Conservation (phyloP, 176 grass and related monocot species). For the Cocos nucifera region DNA sequence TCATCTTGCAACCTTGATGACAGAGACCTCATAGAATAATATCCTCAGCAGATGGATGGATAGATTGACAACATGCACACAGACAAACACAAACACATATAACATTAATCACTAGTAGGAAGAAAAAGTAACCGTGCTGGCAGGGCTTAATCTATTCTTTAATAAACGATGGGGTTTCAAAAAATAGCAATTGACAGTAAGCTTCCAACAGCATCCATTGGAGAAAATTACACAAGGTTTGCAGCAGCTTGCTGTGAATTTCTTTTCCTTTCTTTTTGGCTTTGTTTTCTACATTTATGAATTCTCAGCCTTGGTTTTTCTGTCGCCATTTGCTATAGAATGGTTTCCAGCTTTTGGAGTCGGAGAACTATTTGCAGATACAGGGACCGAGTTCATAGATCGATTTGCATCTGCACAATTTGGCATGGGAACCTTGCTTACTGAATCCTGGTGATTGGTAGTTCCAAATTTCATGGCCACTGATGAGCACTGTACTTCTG, state of each 20-base stretch:
- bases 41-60: too few species aligned
- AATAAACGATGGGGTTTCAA: too few species aligned
- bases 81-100: too few species aligned
- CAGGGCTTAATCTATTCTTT: too few species aligned
- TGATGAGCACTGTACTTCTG: slow-evolving; percentile 50
- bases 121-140: too few species aligned
- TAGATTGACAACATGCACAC: too few species aligned
- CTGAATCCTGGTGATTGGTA: slow-evolving; percentile 34
- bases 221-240: slow-evolving; percentile 14
- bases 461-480: slow-evolving; percentile 42
- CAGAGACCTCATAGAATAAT: too few species aligned
- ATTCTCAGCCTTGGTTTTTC: slow-evolving; percentile 46
- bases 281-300: slow-evolving; percentile 11
- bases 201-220: slow-evolving; percentile 23
- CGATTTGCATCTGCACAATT: slow-evolving; percentile 38
- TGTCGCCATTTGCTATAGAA: slow-evolving; percentile 38
- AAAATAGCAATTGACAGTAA: slow-evolving; percentile 6
- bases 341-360: slow-evolving; percentile 21
- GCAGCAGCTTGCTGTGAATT: slow-evolving; percentile 19
- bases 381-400: slow-evolving; percentile 33
- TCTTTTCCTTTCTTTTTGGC: neutral
- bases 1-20: too few species aligned
- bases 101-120: too few species aligned
- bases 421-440: slow-evolving; percentile 31
- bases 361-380: slow-evolving; percentile 46